Evolutionary conservation across 2,329 filamentous ascomycete genomes (phyloP).

Genomic region (Akanthomyces lecanii): DNA sequence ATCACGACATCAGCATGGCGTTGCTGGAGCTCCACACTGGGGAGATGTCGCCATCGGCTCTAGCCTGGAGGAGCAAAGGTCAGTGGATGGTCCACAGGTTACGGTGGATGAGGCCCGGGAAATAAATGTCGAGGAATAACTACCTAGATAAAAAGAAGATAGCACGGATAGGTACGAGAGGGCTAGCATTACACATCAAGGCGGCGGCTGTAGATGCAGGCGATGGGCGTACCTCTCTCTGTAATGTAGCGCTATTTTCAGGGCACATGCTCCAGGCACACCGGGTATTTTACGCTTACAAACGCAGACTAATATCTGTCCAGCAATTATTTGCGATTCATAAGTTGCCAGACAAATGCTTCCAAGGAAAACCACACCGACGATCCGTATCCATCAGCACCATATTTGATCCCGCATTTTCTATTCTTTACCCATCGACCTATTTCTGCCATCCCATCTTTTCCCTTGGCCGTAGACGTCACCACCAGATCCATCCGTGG

Average conservation of each 20-base stretch:
- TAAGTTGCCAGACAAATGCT: too few relatives aligned
- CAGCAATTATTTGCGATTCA: too few relatives aligned
- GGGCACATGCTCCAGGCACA: too few relatives aligned
- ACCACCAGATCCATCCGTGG: neutral
- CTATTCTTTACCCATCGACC: neutral
- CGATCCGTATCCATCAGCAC: neutral
- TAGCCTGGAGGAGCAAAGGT: slow-evolving; percentile 14
- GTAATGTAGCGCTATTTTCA: too few relatives aligned
- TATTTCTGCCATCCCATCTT: neutral
- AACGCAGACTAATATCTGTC: neutral
- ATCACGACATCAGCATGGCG: slow-evolving; percentile 16
- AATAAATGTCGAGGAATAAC: neutral
- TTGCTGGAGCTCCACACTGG: slow-evolving; percentile 12
- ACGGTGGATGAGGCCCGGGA: neutral
- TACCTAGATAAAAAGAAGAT: too few relatives aligned
- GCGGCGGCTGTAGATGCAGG: too few relatives aligned
- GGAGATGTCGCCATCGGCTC: slow-evolving; percentile 16
- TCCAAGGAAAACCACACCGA: neutral
- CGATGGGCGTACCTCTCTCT: too few relatives aligned
- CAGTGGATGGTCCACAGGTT: neutral
- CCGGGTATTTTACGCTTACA: neutral
- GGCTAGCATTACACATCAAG: too few relatives aligned
- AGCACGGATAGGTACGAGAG: too few relatives aligned
- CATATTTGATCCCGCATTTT: neutral
- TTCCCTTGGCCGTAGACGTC: neutral